phyloP scores from a whole-genome alignment of 1,284 basidiomycete genomes.

The Trichosporon inkin region DNA sequence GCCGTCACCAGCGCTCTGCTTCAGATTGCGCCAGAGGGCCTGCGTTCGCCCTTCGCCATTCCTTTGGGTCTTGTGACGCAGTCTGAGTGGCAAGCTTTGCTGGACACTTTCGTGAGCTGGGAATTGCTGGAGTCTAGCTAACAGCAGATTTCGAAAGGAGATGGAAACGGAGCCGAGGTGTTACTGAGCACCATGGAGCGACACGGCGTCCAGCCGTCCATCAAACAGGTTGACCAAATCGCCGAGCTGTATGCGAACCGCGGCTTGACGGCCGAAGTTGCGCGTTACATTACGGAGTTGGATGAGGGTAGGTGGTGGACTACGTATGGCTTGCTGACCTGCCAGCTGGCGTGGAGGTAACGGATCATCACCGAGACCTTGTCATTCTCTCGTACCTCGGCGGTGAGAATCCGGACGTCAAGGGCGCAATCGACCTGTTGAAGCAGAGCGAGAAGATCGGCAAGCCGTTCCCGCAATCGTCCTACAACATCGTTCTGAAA shows the following conservation, averaged over 20 bases:
- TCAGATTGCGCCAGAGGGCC: slow-evolving; percentile 4
- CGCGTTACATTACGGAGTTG: slow-evolving; percentile 24
- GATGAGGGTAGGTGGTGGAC: slow-evolving; percentile 23
- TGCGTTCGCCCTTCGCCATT: slow-evolving; percentile 16
- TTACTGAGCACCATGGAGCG: slow-evolving; percentile 24
- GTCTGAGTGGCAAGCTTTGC: slow-evolving; percentile 38
- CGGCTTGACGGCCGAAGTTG: slow-evolving; percentile 28
- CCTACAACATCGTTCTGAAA: slow-evolving; percentile 47
- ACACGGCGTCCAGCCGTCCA: slow-evolving; percentile 17
- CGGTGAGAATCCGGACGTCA: slow-evolving; percentile 20
- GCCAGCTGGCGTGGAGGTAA: slow-evolving; percentile 23
- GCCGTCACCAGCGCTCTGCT: slow-evolving; percentile 18
- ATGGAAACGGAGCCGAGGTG: slow-evolving; percentile 19
- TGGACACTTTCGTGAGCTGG: slow-evolving; percentile 39
- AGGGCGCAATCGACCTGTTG: slow-evolving; percentile 43
- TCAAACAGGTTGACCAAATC: slow-evolving; percentile 18
- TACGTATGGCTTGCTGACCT: slow-evolving; percentile 2
- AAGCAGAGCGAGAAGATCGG: slow-evolving; percentile 42
- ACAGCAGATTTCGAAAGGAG: slow-evolving; percentile 10
- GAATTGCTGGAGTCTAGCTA: background rate
- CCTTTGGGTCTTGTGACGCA: slow-evolving; percentile 36
- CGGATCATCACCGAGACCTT: slow-evolving; percentile 30
- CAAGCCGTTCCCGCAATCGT: slow-evolving; percentile 45
- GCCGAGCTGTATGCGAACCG: slow-evolving; percentile 25
- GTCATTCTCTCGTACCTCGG: slow-evolving; percentile 32